These are phyloP conservation scores for Leishmania arabica DNA, from an alignment of 208 protist species.

Conservation along the genomic window DNA sequence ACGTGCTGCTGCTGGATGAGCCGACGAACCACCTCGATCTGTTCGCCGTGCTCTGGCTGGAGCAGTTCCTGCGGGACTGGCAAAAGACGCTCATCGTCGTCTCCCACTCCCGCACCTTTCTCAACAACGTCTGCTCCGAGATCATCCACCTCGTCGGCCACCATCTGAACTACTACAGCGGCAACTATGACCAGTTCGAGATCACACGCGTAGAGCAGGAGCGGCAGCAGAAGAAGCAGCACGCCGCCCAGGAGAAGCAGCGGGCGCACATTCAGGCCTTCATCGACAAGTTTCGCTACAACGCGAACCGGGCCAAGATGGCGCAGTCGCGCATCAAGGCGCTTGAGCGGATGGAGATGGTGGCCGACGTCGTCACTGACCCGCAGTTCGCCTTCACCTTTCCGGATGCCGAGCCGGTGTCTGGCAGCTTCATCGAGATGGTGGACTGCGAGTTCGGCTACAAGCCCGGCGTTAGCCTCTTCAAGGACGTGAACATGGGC, in stretches of 20 bases:
- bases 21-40: slow-evolving; percentile 98
- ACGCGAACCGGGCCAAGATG: slow-evolving; percentile 90
- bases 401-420: slow-evolving; percentile 80
- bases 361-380: slow-evolving; percentile 88
- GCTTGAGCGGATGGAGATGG: slow-evolving; percentile 90
- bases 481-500: slow-evolving; percentile 93
- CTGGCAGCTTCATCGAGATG: slow-evolving; percentile 83
- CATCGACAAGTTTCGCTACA: slow-evolving; percentile 94
- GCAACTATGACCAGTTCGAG: slow-evolving; percentile 96
- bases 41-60: slow-evolving; percentile 97
- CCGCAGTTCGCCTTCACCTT: slow-evolving; percentile 93
- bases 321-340: slow-evolving; percentile 95
- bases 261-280: slow-evolving; percentile 94
- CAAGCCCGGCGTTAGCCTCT: slow-evolving; percentile 80
- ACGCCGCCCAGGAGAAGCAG: slow-evolving; percentile 91
- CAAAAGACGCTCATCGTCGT: slow-evolving; percentile 97
- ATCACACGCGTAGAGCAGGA: slow-evolving; percentile 86
- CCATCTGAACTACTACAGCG: slow-evolving; percentile 91
- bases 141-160: slow-evolving; percentile 91
- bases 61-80: slow-evolving; percentile 96
- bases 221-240: slow-evolving; percentile 88
- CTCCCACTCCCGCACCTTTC: slow-evolving; percentile 97
- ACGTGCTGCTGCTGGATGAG: slow-evolving; percentile 97
- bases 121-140: slow-evolving; percentile 96
- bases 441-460: slow-evolving; percentile 94